Percentiles rank a stretch among this genome's conserved stretches.
Evolutionary conservation across 768 basidiomycete species (phyloP).

Genomic region (Tephrocybe sp.): DNA sequence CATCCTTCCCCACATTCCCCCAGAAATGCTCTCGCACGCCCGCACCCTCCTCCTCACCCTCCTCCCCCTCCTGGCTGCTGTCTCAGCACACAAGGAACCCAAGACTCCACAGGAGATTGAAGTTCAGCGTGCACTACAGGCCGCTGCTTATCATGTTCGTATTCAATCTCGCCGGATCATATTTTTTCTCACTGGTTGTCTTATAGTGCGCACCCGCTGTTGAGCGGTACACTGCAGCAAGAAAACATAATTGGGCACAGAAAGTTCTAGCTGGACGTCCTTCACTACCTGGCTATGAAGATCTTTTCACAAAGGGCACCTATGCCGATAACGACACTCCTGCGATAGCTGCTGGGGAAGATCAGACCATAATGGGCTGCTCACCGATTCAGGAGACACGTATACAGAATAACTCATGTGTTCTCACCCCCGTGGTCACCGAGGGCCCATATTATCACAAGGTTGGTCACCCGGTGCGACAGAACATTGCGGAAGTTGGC

Average conservation of each 20-base stretch:
- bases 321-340: constrained; percentile 28
- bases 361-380: constrained; percentile 41
- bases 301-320: constrained; percentile 39
- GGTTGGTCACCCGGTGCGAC: constrained; percentile 47
- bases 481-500: constrained; percentile 52
- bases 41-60: constrained; percentile 16
- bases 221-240: constrained; percentile 46
- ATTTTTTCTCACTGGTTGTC: background rate
- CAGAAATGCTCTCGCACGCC: background rate
- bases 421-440: constrained; percentile 50
- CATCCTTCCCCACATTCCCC: background rate
- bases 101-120: constrained; percentile 44
- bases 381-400: constrained; percentile 43
- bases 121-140: constrained; percentile 46
- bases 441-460: constrained; percentile 55
- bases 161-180: background rate
- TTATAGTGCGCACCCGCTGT: constrained; percentile 51
- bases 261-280: constrained; percentile 40
- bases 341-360: constrained; percentile 18
- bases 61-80: constrained; percentile 20
- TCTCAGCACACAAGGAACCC: constrained; percentile 41
- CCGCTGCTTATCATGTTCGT: constrained; percentile 51
- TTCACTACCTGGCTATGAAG: constrained; percentile 34
- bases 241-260: constrained; percentile 46
- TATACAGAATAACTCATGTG: constrained; percentile 54